Conservation (phyloP, 345 rosid genomes). For the Syzygium jambos region DNA sequence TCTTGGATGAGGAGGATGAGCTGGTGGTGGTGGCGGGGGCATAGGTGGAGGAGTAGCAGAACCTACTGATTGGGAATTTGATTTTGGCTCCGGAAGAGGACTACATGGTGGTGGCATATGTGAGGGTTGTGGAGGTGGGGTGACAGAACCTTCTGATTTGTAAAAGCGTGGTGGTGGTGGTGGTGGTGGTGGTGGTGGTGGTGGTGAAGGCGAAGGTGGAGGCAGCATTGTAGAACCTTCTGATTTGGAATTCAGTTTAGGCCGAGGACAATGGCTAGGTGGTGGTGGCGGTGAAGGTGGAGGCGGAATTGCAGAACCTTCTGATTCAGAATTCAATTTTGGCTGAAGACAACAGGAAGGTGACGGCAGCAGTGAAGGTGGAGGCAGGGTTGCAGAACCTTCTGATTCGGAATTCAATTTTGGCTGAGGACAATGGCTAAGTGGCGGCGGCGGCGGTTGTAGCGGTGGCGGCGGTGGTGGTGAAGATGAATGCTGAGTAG, state of each 20-base stretch:
- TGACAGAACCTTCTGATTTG: background rate
- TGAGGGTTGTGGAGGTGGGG: background rate
- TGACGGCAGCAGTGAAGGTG: background rate
- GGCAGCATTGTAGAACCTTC: background rate
- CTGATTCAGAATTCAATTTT: background rate
- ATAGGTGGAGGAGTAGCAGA: background rate
- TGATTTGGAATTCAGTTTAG: background rate
- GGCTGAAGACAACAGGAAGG: background rate
- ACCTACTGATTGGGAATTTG: background rate
- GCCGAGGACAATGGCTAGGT: background rate
- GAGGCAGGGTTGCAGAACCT: background rate
- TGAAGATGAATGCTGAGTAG: background rate
- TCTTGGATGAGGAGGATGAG: background rate
- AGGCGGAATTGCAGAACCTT: background rate
- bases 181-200: background rate
- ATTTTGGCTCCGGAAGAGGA: background rate
- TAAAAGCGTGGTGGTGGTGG: background rate
- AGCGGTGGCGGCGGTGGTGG: background rate
- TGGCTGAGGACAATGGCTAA: background rate
- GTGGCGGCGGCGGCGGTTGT: background rate
- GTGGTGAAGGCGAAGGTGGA: background rate
- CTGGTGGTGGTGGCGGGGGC: background rate
- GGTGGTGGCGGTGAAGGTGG: background rate
- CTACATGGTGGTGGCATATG: background rate
- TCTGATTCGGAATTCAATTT: background rate